phyloP scores from a whole-genome alignment of 225 moss, liverwort and hornwort genomes.

The Physcomitrium patens region DNA sequence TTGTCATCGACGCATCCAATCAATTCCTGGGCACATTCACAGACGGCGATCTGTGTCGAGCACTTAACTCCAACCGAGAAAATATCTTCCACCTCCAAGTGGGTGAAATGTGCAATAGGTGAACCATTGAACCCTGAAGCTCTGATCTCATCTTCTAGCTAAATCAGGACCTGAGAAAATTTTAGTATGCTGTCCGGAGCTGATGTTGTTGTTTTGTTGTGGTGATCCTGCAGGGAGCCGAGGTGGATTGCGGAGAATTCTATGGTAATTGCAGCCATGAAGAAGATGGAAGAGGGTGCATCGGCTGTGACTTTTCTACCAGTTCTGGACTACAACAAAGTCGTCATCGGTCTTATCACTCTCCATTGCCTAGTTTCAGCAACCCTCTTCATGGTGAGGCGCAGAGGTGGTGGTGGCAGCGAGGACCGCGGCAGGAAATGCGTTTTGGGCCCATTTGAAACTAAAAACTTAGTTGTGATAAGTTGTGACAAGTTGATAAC shows the following conservation, averaged over 20 bases:
- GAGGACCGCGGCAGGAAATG: too few relatives aligned
- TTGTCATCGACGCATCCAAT: constrained; percentile 66
- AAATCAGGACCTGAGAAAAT: too few relatives aligned
- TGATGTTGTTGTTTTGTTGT: too few relatives aligned
- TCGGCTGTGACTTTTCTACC: constrained; percentile 77
- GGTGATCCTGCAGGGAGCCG: constrained; percentile 52
- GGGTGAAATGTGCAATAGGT: constrained; percentile 84
- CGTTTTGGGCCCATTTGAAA: too few relatives aligned
- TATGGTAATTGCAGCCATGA: constrained; percentile 81
- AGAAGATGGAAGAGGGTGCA: constrained; percentile 70
- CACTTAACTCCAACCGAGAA: constrained; percentile 61
- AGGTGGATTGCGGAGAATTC: constrained; percentile 61
- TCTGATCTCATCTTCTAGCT: background rate
- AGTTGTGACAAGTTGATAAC: too few relatives aligned
- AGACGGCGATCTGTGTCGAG: constrained; percentile 75
- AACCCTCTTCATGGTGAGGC: too few relatives aligned
- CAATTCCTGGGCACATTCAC: constrained; percentile 79
- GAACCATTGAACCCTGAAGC: background rate
- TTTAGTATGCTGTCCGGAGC: too few relatives aligned
- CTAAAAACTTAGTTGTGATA: too few relatives aligned
- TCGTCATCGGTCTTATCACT: constrained; percentile 74
- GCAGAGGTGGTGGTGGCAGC: too few relatives aligned
- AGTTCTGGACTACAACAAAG: constrained; percentile 68
- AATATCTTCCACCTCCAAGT: constrained; percentile 70
- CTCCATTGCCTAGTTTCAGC: constrained; percentile 76